Evolutionary conservation across 208 protist species (phyloP).

Genomic region (Willaertia magna): DNA sequence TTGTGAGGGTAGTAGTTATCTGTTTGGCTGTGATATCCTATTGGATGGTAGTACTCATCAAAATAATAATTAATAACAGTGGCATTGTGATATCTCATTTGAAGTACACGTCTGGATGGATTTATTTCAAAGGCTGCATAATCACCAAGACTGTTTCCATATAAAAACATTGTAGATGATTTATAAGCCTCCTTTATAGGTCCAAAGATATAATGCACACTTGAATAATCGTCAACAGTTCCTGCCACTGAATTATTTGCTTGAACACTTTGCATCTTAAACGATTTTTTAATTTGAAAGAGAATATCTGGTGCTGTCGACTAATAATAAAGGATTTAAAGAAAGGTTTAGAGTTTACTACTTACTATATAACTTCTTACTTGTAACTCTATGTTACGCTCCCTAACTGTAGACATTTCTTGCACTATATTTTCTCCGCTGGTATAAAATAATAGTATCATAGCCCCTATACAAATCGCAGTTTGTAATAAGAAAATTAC

Average conservation of each 20-base stretch:
- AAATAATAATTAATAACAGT: background rate
- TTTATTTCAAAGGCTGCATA: background rate
- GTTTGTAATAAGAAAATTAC: background rate
- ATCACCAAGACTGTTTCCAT: background rate
- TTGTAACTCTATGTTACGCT: background rate
- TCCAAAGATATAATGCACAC: background rate
- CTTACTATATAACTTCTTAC: background rate
- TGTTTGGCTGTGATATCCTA: background rate
- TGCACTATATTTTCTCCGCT: background rate
- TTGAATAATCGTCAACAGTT: background rate
- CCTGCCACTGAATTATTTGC: no score
- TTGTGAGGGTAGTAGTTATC: background rate
- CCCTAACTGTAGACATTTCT: background rate
- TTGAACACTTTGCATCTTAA: no score
- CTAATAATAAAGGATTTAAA: no score
- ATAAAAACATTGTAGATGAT: background rate
- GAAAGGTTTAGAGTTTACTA: background rate
- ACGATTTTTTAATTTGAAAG: background rate
- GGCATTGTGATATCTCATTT: background rate
- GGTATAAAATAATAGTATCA: background rate
- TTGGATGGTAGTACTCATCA: background rate
- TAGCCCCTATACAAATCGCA: background rate
- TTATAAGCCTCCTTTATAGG: background rate
- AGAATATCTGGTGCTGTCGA: background rate
- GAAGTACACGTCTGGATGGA: background rate